These are phyloP conservation scores for Hypericum perforatum DNA, from an alignment of 345 rosid genomes.

Conservation along the genomic window DNA sequence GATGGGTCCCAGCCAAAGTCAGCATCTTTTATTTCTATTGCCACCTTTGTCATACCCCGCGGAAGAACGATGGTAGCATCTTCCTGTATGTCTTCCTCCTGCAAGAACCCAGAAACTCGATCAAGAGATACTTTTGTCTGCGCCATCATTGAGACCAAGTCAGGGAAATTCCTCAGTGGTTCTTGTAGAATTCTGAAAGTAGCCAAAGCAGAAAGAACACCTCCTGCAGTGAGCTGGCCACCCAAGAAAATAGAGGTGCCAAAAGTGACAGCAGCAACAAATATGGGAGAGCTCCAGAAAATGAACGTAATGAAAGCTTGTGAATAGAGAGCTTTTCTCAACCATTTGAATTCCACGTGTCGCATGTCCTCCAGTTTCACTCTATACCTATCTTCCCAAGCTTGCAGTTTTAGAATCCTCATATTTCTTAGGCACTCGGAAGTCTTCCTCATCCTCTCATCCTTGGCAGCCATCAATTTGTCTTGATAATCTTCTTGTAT, in stretches of 20 bases:
- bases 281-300: conserved; percentile 99
- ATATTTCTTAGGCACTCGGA: conserved; percentile 96
- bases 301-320: conserved; percentile 94
- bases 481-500: conserved; percentile 95
- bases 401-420: conserved; percentile 96
- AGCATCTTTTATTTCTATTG: conserved; percentile 76
- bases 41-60: conserved; percentile 47
- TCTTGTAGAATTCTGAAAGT: conserved; percentile 99
- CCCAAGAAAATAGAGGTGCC: conserved; percentile 88
- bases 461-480: conserved; percentile 92
- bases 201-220: conserved; percentile 98
- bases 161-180: conserved; percentile 98
- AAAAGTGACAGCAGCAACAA: conserved; percentile 89
- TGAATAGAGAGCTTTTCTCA: conserved; percentile 87
- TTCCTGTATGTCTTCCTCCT: conserved; percentile 89
- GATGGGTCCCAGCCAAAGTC: conserved; percentile 82
- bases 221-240: conserved; percentile 81
- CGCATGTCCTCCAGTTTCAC: conserved; percentile 82
- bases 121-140: conserved; percentile 99
- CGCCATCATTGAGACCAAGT: conserved; percentile 98
- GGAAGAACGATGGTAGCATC: conserved; percentile 86
- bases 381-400: conserved; percentile 96
- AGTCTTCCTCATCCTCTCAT: conserved; percentile 99
- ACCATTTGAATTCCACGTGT: conserved; percentile 82
- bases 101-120: conserved; percentile 91